Conservation (phyloP, 768 basidiomycete species). For the Neoboletus subvelutipes region DNA sequence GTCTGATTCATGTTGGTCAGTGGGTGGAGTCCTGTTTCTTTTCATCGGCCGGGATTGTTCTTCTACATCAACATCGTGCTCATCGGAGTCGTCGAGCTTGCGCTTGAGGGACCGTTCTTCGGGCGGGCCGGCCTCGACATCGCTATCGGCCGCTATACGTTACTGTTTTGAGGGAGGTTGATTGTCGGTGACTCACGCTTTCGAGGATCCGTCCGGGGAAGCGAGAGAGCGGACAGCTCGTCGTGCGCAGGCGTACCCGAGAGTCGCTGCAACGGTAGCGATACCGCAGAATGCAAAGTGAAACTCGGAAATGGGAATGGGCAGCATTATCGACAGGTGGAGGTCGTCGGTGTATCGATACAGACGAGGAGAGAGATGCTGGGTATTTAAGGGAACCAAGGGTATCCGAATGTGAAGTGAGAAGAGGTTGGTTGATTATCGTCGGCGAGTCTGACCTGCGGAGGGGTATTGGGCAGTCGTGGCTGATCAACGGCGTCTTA, state of each 20-base stretch:
- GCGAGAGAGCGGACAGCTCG: conserved; percentile 29
- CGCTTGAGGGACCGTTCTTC: conserved; percentile 34
- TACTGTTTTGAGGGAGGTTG: conserved; percentile 29
- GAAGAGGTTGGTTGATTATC: conserved; percentile 21
- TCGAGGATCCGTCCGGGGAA: conserved; percentile 19
- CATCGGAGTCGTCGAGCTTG: conserved; percentile 31
- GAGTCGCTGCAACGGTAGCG: conserved; percentile 58
- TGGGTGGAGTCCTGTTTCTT: conserved; percentile 44
- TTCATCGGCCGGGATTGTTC: conserved; percentile 29
- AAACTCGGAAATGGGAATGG: conserved; percentile 50
- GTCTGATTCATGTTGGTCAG: conserved; percentile 28
- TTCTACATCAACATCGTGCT: conserved; percentile 31
- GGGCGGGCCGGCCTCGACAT: conserved; percentile 27
- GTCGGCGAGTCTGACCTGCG: conserved; percentile 12
- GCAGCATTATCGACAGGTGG: conserved; percentile 39
- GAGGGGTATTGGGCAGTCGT: conserved; percentile 22
- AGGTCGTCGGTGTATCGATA: neutral
- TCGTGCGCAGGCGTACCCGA: conserved; percentile 56
- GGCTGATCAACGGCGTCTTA: conserved; percentile 33
- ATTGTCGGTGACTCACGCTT: conserved; percentile 33
- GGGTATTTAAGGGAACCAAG: conserved; percentile 23
- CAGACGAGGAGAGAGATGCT: conserved; percentile 13
- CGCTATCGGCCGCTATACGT: conserved; percentile 31
- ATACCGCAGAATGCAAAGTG: conserved; percentile 56
- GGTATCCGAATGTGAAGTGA: conserved; percentile 13